Conservation (phyloP, 306 rosid genomes). For the Rubus parviflorus region DNA sequence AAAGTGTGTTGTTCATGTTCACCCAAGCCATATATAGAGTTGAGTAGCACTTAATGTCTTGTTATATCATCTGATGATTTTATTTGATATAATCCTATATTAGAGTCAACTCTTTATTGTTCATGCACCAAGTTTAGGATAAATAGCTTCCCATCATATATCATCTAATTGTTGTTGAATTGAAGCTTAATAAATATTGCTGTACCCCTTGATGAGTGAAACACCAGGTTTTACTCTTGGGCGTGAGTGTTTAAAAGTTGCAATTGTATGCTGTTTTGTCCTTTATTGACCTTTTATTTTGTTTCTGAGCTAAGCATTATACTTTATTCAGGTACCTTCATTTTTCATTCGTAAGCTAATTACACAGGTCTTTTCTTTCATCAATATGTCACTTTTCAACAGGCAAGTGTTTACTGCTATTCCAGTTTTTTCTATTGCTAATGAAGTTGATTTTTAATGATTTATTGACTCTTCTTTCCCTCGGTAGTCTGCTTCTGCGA, state of each 20-base stretch:
- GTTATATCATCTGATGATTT: background rate
- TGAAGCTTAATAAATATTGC: constrained; percentile 1
- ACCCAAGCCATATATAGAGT: background rate
- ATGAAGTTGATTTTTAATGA: background rate
- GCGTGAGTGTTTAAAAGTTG: background rate
- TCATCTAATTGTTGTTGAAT: background rate
- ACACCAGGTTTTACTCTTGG: background rate
- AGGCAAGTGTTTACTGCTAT: constrained; percentile 54
- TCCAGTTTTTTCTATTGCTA: constrained; percentile 3
- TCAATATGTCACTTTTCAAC: constrained; percentile 93
- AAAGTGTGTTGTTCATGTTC: background rate
- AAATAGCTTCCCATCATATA: background rate
- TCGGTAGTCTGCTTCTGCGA: constrained; percentile 74
- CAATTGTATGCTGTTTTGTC: constrained; percentile 10
- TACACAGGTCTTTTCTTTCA: constrained; percentile 94
- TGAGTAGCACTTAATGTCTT: background rate
- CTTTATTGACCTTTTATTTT: background rate
- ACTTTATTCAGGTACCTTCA: constrained; percentile 74
- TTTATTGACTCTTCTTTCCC: constrained; percentile 16
- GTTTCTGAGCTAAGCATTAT: constrained; percentile 31
- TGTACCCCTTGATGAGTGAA: background rate
- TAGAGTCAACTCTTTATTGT: background rate
- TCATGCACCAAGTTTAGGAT: background rate
- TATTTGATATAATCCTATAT: background rate
- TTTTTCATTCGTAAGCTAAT: constrained; percentile 92